Percentiles rank a stretch among this genome's conserved stretches.
phyloP scores from a whole-genome alignment of 768 basidiomycete species.

The Hypsizygus marmoreus region DNA sequence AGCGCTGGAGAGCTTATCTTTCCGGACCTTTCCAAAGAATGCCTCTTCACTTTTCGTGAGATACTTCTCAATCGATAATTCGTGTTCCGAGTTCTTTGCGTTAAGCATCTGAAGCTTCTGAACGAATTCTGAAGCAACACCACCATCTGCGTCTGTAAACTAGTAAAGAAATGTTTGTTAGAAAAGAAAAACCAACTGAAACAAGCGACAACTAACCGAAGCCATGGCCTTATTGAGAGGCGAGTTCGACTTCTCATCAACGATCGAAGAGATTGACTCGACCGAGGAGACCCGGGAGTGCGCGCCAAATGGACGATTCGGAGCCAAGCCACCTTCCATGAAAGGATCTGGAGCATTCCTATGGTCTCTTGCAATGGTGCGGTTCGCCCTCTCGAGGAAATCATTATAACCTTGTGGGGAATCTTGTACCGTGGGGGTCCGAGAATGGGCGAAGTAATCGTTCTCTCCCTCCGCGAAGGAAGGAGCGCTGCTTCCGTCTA shows the following conservation, averaged over 20 bases:
- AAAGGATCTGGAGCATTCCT: constrained; percentile 84
- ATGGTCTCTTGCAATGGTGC: constrained; percentile 79
- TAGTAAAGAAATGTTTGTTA: constrained; percentile 27
- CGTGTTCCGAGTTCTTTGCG: constrained; percentile 87
- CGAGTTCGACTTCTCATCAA: constrained; percentile 88
- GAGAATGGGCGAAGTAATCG: constrained; percentile 50
- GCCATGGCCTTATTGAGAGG: constrained; percentile 93
- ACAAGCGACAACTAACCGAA: constrained; percentile 51
- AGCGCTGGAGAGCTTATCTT: constrained; percentile 83
- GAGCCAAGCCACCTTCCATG: constrained; percentile 61
- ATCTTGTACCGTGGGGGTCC: constrained; percentile 31
- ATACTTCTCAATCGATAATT: constrained; percentile 91
- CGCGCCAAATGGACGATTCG: constrained; percentile 73
- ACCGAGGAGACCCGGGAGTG: constrained; percentile 82
- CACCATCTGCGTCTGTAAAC: constrained; percentile 95
- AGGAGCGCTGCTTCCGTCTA: constrained; percentile 39
- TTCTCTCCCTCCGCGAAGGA: constrained; percentile 58
- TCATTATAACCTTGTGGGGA: constrained; percentile 59
- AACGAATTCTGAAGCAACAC: constrained; percentile 87
- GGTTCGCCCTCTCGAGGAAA: constrained; percentile 87
- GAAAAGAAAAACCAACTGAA: not conserved
- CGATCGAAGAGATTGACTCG: constrained; percentile 91
- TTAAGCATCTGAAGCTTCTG: constrained; percentile 77
- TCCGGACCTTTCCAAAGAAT: constrained; percentile 89
- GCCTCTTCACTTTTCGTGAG: constrained; percentile 89